Percentiles rank a stretch among this genome's conserved stretches.
Evolutionary conservation across 139 green algal species (phyloP).

Genomic region (Protoeuglena noctilucae): DNA sequence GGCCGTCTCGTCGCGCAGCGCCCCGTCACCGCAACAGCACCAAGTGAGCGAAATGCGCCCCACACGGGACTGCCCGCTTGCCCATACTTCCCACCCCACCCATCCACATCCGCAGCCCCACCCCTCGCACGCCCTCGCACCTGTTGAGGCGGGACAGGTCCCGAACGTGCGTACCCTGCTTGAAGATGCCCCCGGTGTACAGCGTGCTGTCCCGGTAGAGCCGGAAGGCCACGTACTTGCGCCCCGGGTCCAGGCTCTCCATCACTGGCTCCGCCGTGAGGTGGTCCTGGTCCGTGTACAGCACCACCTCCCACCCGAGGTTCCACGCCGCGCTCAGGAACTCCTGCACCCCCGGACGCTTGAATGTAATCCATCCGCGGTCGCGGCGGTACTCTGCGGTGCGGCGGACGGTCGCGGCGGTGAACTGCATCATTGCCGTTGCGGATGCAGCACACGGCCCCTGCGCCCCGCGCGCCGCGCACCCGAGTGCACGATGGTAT

Average conservation of each 20-base stretch:
- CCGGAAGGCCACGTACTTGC: constrained; percentile 3
- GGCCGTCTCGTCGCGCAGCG: no score
- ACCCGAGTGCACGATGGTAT: constrained; percentile 5
- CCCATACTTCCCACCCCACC: no score
- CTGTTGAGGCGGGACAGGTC: constrained; percentile 8
- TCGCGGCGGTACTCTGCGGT: constrained; percentile 7
- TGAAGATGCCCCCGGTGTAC: neutral
- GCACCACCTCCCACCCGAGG: constrained; percentile 8
- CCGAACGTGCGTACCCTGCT: neutral
- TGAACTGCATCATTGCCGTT: no score
- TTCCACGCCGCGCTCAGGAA: constrained; percentile 5
- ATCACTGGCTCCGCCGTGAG: constrained; percentile 7
- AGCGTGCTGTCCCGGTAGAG: constrained; percentile 10
- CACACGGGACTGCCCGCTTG: no score
- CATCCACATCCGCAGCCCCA: no score
- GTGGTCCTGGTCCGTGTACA: constrained; percentile 8
- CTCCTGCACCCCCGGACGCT: constrained; percentile 8
- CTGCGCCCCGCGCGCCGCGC: no score
- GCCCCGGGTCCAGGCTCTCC: constrained; percentile 6
- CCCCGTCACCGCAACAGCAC: no score
- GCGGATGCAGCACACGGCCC: no score
- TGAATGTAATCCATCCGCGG: constrained; percentile 7
- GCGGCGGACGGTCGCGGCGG: no score
- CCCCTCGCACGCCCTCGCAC: no score
- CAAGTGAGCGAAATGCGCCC: no score